These are phyloP conservation scores for Sporothrix variecibatus DNA, from an alignment of 2,329 filamentous ascomycete genomes.

Conservation along the genomic window DNA sequence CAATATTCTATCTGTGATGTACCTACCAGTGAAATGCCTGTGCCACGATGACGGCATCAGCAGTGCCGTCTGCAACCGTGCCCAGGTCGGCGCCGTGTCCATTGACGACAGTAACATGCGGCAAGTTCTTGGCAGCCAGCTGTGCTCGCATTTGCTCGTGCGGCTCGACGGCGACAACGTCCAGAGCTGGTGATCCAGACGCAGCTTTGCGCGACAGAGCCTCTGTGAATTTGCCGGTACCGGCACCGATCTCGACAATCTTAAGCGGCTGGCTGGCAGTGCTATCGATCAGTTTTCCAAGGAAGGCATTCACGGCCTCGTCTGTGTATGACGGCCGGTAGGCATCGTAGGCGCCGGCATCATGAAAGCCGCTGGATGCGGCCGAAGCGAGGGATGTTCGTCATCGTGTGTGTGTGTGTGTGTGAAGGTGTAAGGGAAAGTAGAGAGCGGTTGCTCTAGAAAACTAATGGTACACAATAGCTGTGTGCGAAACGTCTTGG, in stretches of 20 bases:
- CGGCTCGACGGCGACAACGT: constrained; percentile 59
- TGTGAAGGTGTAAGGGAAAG: too few species aligned
- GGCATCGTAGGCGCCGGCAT: constrained; percentile 65
- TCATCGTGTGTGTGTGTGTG: constrained; percentile 18
- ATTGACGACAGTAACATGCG: constrained; percentile 54
- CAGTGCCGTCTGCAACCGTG: constrained; percentile 57
- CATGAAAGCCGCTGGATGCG: constrained; percentile 61
- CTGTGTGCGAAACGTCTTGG: neutral
- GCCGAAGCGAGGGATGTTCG: constrained; percentile 31
- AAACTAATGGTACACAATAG: neutral
- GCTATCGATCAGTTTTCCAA: constrained; percentile 50
- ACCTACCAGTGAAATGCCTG: constrained; percentile 64
- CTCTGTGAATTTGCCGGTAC: constrained; percentile 42
- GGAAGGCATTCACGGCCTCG: constrained; percentile 59
- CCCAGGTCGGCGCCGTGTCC: constrained; percentile 62
- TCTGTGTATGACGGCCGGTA: constrained; percentile 68
- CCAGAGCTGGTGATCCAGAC: constrained; percentile 39
- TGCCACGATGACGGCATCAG: constrained; percentile 66
- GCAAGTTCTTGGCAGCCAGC: constrained; percentile 59
- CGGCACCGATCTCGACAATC: constrained; percentile 38
- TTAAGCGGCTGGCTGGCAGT: constrained; percentile 43
- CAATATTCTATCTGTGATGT: too few species aligned
- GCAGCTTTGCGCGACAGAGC: constrained; percentile 56
- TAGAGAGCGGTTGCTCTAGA: too few species aligned
- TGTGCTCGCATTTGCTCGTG: constrained; percentile 65